Conservation (phyloP, 352 stramenopile species). For the Elongisporangium senticosum region DNA sequence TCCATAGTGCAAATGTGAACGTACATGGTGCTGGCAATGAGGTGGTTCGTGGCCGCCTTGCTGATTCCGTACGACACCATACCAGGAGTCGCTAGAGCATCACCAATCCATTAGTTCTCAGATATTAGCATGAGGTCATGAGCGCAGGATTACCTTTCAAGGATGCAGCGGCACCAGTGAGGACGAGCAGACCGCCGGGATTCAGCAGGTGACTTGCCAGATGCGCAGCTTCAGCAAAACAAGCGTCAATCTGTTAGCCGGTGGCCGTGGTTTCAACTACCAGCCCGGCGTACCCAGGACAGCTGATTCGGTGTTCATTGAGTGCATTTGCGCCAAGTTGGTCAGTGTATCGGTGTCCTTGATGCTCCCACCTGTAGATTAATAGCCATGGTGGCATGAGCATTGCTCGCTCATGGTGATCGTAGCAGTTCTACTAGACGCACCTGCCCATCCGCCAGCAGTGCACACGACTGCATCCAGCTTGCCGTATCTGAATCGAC, state of each 20-base stretch:
- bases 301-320: slow-evolving; percentile 78
- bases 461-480: slow-evolving; percentile 77
- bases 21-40: slow-evolving; percentile 81
- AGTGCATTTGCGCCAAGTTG: slow-evolving; percentile 65
- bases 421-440: slow-evolving; percentile 1
- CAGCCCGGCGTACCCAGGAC: slow-evolving; percentile 39
- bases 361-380: slow-evolving; percentile 49
- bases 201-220: slow-evolving; percentile 64
- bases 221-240: slow-evolving; percentile 49
- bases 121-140: background rate
- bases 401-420: slow-evolving; percentile 1
- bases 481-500: slow-evolving; percentile 29
- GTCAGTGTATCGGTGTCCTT: slow-evolving; percentile 51
- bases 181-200: slow-evolving; percentile 63
- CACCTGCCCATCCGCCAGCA: slow-evolving; percentile 70
- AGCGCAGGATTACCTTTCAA: slow-evolving; percentile 29
- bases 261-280: background rate
- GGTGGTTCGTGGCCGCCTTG: slow-evolving; percentile 88
- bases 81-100: slow-evolving; percentile 40
- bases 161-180: slow-evolving; percentile 80
- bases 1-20: slow-evolving; percentile 4
- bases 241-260: background rate
- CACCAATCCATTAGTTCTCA: no score
- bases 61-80: slow-evolving; percentile 88
- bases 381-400: slow-evolving; percentile 1